Conservation (phyloP, 164 flowering plant species). For the Protea cynaroides region DNA sequence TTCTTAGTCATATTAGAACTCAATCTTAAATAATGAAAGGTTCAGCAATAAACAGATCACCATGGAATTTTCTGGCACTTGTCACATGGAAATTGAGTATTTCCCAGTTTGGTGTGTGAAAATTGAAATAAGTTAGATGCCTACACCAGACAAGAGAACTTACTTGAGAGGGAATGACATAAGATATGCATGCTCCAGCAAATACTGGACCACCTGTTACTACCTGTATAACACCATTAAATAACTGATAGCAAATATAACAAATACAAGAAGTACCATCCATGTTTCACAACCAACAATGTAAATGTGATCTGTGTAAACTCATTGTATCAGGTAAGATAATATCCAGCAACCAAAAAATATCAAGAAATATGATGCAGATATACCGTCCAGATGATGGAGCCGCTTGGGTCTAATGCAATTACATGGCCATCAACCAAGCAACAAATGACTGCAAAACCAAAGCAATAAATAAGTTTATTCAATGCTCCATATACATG, state of each 20-base stretch:
- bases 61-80: too few relatives aligned
- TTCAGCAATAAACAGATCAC: too few relatives aligned
- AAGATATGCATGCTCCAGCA: conserved; percentile 69
- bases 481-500: background rate
- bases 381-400: conserved; percentile 69
- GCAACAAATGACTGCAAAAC: conserved; percentile 77
- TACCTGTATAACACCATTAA: conserved; percentile 27
- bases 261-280: background rate
- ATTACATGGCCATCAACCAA: conserved; percentile 75
- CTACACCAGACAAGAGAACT: background rate
- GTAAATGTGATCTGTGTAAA: background rate
- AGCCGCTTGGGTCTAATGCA: conserved; percentile 50
- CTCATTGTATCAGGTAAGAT: too few relatives aligned
- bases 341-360: too few relatives aligned
- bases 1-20: too few relatives aligned
- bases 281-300: background rate
- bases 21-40: too few relatives aligned
- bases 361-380: background rate
- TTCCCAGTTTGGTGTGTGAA: background rate
- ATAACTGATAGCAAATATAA: background rate
- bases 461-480: conserved; percentile 2
- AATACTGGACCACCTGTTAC: conserved; percentile 75
- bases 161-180: conserved; percentile 72
- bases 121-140: background rate
- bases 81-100: too few relatives aligned